Conservation (phyloP, 2,329 filamentous ascomycete genomes). For the Tolypocladium nubicola region DNA sequence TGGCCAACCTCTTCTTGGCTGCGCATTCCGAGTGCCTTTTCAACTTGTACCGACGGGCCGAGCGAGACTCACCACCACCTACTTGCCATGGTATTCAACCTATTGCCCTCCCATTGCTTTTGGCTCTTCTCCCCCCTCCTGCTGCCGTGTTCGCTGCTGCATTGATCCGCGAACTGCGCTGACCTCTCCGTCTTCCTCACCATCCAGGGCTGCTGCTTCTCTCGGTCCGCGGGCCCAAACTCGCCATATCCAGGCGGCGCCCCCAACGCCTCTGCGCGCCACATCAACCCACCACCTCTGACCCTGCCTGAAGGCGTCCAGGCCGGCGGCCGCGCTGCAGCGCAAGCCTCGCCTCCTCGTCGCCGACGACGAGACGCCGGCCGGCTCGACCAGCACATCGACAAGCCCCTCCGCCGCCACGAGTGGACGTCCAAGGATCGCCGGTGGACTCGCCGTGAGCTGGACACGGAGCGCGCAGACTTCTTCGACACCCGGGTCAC, state of each 20-base stretch:
- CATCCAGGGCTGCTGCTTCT: conserved; percentile 48
- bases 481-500: conserved; percentile 89
- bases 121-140: neutral
- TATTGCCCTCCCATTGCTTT: neutral
- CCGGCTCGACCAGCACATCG: conserved; percentile 54
- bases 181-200: neutral
- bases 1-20: neutral
- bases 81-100: conserved; percentile 3
- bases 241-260: conserved; percentile 42
- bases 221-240: conserved; percentile 38
- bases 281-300: conserved; percentile 36
- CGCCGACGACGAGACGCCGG: conserved; percentile 24
- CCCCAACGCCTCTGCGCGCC: conserved; percentile 39
- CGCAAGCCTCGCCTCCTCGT: conserved; percentile 9
- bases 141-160: neutral
- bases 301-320: conserved; percentile 18
- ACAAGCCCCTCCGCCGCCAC: conserved; percentile 56
- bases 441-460: conserved; percentile 57
- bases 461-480: conserved; percentile 63
- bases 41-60: neutral
- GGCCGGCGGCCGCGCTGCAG: conserved; percentile 6
- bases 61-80: neutral
- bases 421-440: conserved; percentile 54
- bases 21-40: too few species aligned
- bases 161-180: neutral